Evolutionary conservation across 768 basidiomycete genomes (phyloP).

Genomic region (Boletus edulis): DNA sequence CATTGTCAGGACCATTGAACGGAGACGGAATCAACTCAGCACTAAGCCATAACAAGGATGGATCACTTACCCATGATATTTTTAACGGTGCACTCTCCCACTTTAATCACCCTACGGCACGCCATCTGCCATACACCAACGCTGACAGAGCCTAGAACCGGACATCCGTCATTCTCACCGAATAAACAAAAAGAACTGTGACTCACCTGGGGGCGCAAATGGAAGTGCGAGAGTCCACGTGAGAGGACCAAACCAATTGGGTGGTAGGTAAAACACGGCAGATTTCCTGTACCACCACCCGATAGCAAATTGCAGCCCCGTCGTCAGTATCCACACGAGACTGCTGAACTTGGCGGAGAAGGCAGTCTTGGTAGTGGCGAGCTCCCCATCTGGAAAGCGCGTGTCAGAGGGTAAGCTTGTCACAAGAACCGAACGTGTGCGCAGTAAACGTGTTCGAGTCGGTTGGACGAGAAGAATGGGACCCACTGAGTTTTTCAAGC

Average conservation of each 20-base stretch:
- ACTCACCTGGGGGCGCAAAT: constrained; percentile 81
- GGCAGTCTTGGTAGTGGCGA: constrained; percentile 53
- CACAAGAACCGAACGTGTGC: background rate
- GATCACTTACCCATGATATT: constrained; percentile 48
- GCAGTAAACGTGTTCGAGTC: background rate
- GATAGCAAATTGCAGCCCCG: constrained; percentile 77
- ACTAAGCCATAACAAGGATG: constrained; percentile 1
- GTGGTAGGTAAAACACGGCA: constrained; percentile 93
- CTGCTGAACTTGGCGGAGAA: constrained; percentile 74
- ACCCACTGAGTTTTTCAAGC: constrained; percentile 88
- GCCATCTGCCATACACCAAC: constrained; percentile 96
- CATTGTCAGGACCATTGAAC: no score
- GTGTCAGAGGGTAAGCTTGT: background rate
- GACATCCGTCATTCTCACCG: background rate
- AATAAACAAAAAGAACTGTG: background rate
- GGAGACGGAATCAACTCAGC: background rate
- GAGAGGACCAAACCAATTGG: constrained; percentile 86
- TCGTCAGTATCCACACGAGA: constrained; percentile 80
- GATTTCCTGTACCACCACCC: constrained; percentile 90
- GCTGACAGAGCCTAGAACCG: constrained; percentile 75
- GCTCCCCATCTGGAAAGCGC: constrained; percentile 58
- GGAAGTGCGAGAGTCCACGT: constrained; percentile 89
- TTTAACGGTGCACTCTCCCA: constrained; percentile 71
- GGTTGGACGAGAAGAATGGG: background rate
- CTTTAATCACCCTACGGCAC: constrained; percentile 78